A percentile compares a stretch with the other conserved stretches of the same genome.
Evolutionary conservation across 192 early-diverging fungal genomes (phyloP).

Genomic region (Obelidium mucronatum): DNA sequence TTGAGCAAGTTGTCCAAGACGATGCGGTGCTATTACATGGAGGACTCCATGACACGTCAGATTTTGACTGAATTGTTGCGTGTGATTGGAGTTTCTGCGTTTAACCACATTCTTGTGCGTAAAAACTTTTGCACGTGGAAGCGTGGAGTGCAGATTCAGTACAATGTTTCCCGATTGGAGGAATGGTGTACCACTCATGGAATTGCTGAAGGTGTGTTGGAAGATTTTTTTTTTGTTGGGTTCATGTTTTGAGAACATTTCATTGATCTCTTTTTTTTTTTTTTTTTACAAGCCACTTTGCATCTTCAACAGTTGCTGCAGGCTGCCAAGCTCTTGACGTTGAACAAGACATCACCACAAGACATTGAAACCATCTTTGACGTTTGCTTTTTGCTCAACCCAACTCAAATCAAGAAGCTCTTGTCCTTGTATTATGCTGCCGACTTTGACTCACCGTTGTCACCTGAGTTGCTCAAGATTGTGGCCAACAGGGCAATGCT

Average conservation of each 20-base stretch:
- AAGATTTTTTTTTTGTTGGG: conserved; percentile 10
- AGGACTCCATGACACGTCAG: conserved; percentile 88
- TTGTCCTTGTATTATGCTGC: conserved; percentile 94
- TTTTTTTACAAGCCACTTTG: conserved; percentile 58
- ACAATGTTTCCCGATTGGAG: conserved; percentile 95
- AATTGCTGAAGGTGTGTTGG: conserved; percentile 83
- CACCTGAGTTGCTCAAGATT: conserved; percentile 87
- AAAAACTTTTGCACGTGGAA: conserved; percentile 99
- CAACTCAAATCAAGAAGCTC: conserved; percentile 97
- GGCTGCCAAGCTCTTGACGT: conserved; percentile 94
- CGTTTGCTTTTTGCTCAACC: conserved; percentile 96
- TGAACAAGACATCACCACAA: conserved; percentile 86
- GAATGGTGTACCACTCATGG: conserved; percentile 99
- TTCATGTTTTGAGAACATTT: neutral
- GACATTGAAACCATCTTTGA: conserved; percentile 99
- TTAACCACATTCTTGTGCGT: conserved; percentile 98
- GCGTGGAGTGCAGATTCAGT: conserved; percentile 97
- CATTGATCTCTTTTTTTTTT: too few relatives aligned
- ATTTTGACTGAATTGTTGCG: conserved; percentile 95
- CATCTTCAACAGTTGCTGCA: conserved; percentile 95
- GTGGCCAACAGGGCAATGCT: conserved; percentile 83
- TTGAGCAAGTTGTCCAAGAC: conserved; percentile 93
- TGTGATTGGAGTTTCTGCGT: conserved; percentile 93
- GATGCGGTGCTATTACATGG: conserved; percentile 98
- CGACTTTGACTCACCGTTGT: conserved; percentile 94